phyloP scores from a whole-genome alignment of 257 asterid species.

The Nicotiana obtusifolia region DNA sequence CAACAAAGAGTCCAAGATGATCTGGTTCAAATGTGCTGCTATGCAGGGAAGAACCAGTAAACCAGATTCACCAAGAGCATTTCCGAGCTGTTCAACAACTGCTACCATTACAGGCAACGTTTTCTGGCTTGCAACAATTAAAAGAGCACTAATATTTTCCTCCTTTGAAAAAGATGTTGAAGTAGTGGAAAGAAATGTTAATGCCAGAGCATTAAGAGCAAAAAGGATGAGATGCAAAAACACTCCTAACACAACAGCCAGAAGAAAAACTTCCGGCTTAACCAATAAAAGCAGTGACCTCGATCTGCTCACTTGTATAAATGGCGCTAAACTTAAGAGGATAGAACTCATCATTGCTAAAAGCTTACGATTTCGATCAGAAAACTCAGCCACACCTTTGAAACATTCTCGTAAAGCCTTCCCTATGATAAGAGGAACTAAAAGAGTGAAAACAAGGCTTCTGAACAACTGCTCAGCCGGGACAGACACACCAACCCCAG shows the following conservation, averaged over 20 bases:
- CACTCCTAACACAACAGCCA: constrained; percentile 81
- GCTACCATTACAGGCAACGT: constrained; percentile 95
- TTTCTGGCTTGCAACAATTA: constrained; percentile 93
- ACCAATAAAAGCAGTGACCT: constrained; percentile 81
- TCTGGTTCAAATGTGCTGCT: constrained; percentile 94
- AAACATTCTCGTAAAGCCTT: constrained; percentile 73
- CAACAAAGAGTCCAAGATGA: constrained; percentile 74
- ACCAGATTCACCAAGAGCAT: constrained; percentile 86
- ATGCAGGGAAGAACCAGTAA: constrained; percentile 89
- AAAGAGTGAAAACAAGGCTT: constrained; percentile 77
- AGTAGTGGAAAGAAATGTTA: constrained; percentile 36
- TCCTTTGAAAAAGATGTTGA: constrained; percentile 62
- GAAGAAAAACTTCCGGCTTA: constrained; percentile 67
- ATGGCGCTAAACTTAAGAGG: constrained; percentile 81
- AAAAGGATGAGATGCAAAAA: constrained; percentile 62
- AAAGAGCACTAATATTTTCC: constrained; percentile 68
- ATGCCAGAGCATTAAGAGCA: constrained; percentile 55
- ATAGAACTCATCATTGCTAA: constrained; percentile 67
- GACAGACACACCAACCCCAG: constrained; percentile 82
- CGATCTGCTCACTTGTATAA: constrained; percentile 97
- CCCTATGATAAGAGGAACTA: constrained; percentile 80
- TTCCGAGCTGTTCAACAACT: constrained; percentile 95
- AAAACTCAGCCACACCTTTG: constrained; percentile 62
- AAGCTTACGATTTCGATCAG: constrained; percentile 66
- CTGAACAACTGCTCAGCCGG: constrained; percentile 63